Evolutionary conservation across 2,329 filamentous ascomycete species (phyloP).

Genomic region (Monosporascus sp.): DNA sequence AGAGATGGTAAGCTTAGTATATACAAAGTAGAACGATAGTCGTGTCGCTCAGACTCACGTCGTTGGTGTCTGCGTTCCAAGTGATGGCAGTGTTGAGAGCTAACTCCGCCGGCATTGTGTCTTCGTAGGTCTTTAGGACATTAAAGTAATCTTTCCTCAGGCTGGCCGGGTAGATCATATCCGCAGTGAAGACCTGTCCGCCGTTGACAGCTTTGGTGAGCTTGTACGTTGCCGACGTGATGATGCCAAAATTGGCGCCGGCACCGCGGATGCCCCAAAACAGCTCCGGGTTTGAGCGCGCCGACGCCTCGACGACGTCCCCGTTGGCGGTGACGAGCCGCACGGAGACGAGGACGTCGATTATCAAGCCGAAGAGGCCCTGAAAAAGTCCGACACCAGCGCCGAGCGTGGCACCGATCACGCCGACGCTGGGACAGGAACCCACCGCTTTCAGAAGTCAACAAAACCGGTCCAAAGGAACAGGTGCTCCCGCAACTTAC

Average conservation of each 20-base stretch:
- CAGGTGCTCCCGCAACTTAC: slow-evolving; percentile 10
- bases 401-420: slow-evolving; percentile 12
- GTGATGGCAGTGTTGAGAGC: slow-evolving; percentile 1
- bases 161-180: slow-evolving; percentile 4
- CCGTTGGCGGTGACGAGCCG: slow-evolving; percentile 13
- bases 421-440: slow-evolving; percentile 3
- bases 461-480: neutral
- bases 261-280: slow-evolving; percentile 20
- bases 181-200: slow-evolving; percentile 8
- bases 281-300: slow-evolving; percentile 8
- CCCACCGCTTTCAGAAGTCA: slow-evolving; percentile 4
- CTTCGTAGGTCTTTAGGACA: slow-evolving; percentile 1
- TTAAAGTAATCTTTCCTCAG: slow-evolving; percentile 3
- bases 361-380: slow-evolving; percentile 12
- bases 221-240: slow-evolving; percentile 14
- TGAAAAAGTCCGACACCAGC: slow-evolving; percentile 10
- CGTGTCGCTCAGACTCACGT: slow-evolving; percentile 2
- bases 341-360: slow-evolving; percentile 12
- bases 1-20: neutral
- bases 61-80: slow-evolving; percentile 3
- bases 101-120: slow-evolving; percentile 5
- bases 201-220: slow-evolving; percentile 4
- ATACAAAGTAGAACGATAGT: neutral
- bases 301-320: slow-evolving; percentile 8
- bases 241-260: slow-evolving; percentile 16